Base-by-base conservation (phyloP, 2,329 filamentous ascomycete genomes). In the Penicillium sp. region DNA sequence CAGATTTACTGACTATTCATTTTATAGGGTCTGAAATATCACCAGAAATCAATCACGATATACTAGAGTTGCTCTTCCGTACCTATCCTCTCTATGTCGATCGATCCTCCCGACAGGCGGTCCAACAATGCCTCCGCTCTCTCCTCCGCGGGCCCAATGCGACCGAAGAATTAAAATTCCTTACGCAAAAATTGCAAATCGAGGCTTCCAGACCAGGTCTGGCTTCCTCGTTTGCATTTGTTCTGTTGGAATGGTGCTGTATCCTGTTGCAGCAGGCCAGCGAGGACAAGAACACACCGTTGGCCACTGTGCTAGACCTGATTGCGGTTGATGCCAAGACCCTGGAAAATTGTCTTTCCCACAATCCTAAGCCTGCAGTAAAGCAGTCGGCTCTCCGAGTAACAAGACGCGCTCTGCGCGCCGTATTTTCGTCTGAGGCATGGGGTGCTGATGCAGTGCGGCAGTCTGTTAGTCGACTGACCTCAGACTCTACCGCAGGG, bases 61-160 rank as follows among this genome's bases (percentile, higher is more conserved):
- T 94, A 52, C 78, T 96, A 62, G 83, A 86, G 60, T 80, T 92
- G 35, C 84, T 99, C 33, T 93, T 97, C 78, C 86, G 86, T 72
- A 97, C 93, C 51, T 92, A 97, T 71, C 85, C 90, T 60, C 86
- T 89, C 67, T 99, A 97, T 76, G 80, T 87, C 75, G 94, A 99
- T 77, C 87, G 93, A 68, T 80, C 85, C 63, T 97, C 94, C 45
- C 86, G 94, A 66, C 84, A 87, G 67, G 91, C 91, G 38, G 91
- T 92, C 33, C 90, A 96, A 73, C 82, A 84, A 77, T 96, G 93
- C 72, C 82, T 99, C 56, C 79, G 82, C 62, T 82, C 86, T 51
- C 81, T 93, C 64, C 81, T 93, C 58, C 82, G 82, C 56, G 82
- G 86, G 40, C 75, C 78, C 9, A 75, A 84, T 27, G 77, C 94